Conservation (phyloP, 1,284 basidiomycete species). For the Leccinum fallax region DNA sequence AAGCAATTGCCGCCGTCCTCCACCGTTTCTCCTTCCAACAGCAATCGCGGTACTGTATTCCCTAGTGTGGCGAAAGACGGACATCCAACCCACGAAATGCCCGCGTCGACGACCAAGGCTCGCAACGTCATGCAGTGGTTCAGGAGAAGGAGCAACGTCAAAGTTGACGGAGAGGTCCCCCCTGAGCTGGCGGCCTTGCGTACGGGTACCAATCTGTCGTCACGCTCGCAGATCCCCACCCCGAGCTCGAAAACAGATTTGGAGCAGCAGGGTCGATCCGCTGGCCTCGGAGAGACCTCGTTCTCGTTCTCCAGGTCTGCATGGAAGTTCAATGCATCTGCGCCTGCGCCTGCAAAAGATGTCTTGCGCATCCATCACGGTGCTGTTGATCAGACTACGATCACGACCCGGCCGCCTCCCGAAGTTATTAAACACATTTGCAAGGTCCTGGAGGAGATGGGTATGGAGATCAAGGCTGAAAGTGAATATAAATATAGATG, state of each 20-base stretch:
- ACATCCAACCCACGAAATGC: slow-evolving; percentile 43
- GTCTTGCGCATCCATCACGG: slow-evolving; percentile 88
- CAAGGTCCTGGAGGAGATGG: slow-evolving; percentile 84
- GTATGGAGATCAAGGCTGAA: slow-evolving; percentile 86
- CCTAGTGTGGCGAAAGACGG: slow-evolving; percentile 31
- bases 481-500: slow-evolving; percentile 89
- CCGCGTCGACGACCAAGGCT: slow-evolving; percentile 73
- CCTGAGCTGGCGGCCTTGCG: slow-evolving; percentile 23
- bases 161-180: slow-evolving; percentile 42
- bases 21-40: slow-evolving; percentile 31
- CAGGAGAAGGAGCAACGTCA: slow-evolving; percentile 66
- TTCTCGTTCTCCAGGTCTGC: slow-evolving; percentile 38
- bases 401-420: slow-evolving; percentile 83
- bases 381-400: slow-evolving; percentile 89
- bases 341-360: slow-evolving; percentile 44
- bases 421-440: slow-evolving; percentile 88
- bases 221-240: slow-evolving; percentile 34
- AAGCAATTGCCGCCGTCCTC: slow-evolving; percentile 36
- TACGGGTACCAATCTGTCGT: slow-evolving; percentile 27
- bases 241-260: slow-evolving; percentile 30
- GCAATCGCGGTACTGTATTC: slow-evolving; percentile 28
- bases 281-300: slow-evolving; percentile 25
- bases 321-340: slow-evolving; percentile 35
- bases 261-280: slow-evolving; percentile 36
- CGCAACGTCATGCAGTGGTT: slow-evolving; percentile 84